Base-by-base conservation (phyloP, 495 filamentous ascomycete species). In the Trichoderma asperelloides region DNA sequence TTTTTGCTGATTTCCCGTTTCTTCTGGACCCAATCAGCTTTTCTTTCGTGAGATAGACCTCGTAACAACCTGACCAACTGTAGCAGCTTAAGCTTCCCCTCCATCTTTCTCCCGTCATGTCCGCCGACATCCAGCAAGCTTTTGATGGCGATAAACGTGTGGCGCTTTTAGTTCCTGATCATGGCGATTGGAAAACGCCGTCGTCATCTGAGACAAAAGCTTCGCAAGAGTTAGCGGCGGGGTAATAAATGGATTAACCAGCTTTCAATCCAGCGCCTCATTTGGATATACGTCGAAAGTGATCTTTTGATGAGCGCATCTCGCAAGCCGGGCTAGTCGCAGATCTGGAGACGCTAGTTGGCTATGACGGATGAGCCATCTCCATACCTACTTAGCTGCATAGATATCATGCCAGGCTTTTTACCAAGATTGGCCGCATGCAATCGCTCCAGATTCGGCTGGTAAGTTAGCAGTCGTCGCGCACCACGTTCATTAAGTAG, bases 141-240 rank as follows among this genome's bases (percentile, higher is more conserved):
- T 60, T 28, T 25, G 13, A 60, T 55, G 49, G 18, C 9, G 49
- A 55, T 25, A n/a, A 23, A n/a, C 49, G n/a, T 55, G 55, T 60
- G 55, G 55, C 55, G 55, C 6, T 28, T 1, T 28, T 60, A 60
- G 55, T 60, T 7, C 27, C 23, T 60, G 55, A 60, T 60, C 9
- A 3, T 13, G 2, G 55, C 27, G 23, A 30, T 60, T 60, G 23
- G 55, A 13, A 16, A 25, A 60, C 27, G 25, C n/a, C 11, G 55
- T 60, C 55, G 55, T 60, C 55, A 60, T 60, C 55, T 60, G 27
- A 30, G 55, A 18, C 55, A 27, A 27, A 27, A 60, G 55, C 55
- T 60, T 60, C 55, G 55, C 55, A 60, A 60, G 55, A 60, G 55
- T 60, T 60, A 11, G 27, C 55, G 55, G 55, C 55, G 55, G 55